These are phyloP conservation scores for Paecilomyces formosus DNA, from an alignment of 2,329 filamentous ascomycete species.

Conservation along the genomic window DNA sequence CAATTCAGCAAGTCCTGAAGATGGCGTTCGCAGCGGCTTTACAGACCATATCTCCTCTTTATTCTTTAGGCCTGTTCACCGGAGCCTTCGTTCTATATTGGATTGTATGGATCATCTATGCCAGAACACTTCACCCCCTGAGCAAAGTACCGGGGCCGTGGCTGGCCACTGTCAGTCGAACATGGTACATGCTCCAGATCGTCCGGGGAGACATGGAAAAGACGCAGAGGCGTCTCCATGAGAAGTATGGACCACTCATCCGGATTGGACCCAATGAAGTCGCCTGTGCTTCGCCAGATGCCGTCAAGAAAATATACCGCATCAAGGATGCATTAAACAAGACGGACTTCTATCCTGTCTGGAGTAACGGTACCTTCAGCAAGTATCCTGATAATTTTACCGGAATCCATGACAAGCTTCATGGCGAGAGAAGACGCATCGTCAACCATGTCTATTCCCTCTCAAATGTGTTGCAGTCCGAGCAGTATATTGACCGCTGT, in stretches of 20 bases:
- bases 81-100: constrained; percentile 5
- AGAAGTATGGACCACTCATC: constrained; percentile 12
- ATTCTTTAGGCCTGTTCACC: not conserved
- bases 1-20: not conserved
- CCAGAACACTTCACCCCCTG: constrained; percentile 13
- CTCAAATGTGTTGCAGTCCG: constrained; percentile 18
- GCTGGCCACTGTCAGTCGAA: constrained; percentile 16
- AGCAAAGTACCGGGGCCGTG: constrained; percentile 14
- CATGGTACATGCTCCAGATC: constrained; percentile 17
- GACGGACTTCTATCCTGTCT: constrained; percentile 21
- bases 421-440: constrained; percentile 17
- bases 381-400: constrained; percentile 19
- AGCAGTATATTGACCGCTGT: constrained; percentile 17
- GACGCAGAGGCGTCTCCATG: constrained; percentile 12
- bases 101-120: constrained; percentile 17
- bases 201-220: constrained; percentile 14
- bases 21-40: not conserved
- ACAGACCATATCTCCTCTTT: not conserved
- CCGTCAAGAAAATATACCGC: constrained; percentile 17
- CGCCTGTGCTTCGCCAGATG: constrained; percentile 14
- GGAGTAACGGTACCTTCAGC: constrained; percentile 10
- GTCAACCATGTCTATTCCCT: constrained; percentile 17
- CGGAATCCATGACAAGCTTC: constrained; percentile 13
- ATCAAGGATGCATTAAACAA: constrained; percentile 10
- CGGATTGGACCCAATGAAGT: constrained; percentile 17